Evolutionary conservation across 805 yeast genomes (phyloP), one percentile per base, ranked within the genome.

Genomic region (Cyberlindnera amylophila): DNA sequence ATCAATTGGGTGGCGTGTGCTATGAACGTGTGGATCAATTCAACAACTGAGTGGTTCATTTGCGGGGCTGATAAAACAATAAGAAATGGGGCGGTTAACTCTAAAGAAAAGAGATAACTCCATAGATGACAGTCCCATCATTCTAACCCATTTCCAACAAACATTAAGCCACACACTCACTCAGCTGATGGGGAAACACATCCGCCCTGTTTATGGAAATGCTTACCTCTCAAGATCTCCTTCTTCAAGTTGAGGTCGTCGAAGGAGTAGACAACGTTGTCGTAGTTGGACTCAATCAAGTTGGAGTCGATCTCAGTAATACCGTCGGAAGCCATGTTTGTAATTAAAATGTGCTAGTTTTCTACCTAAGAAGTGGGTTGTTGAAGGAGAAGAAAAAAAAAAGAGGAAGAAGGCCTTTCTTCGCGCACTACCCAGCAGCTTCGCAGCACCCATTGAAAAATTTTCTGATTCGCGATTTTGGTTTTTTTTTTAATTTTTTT

Each of bases 251-350:
- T 76, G 75, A 85, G 79, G 57, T 81, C 90, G 63, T 85, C 95
- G 70, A 85, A 85, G 47, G 83, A 70, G 71, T 74, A 66, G 60
- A 77, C 80, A 64, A 87, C 89, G 68, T 89, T 88, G 79, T 90
- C 96, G 81, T 90, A 88, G 84, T 91, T 91, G 73, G 96, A 74
- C 75, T 86, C 91, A 66, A 91, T 89, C 66, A 79, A 78, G 67
- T 79, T 79, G 65, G 88, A 71, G 70, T 85, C 95, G 66, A 86
- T 77, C 68, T 86, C 93, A 53, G 80, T 74, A 63, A 81, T 80
- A 63, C 85, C 86, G 72, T 81, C 86, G 41, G 41, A 38, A 58
- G 67, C 63, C 67, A 63, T 34, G 36, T 34, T 34, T 34, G 14
- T 27, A 21, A 29, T 14, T 61, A 29, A n/a, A 21, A 46, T 60